Base-by-base conservation (phyloP, 768 basidiomycete species). In the Kwoniella mangroviensis region DNA sequence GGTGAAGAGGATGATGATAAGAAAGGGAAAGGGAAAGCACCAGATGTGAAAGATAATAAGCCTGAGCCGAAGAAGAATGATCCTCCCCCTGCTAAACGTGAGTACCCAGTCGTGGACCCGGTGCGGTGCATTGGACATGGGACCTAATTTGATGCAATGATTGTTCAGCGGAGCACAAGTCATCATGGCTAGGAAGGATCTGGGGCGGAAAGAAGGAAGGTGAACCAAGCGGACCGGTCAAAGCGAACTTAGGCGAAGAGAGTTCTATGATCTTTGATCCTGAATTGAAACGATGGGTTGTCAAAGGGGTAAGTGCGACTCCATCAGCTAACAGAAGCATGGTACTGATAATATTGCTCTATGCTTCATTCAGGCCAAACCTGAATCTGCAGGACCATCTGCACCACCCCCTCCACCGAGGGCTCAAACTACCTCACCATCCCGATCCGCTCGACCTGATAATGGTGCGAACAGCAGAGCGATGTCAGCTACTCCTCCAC, bases 261-360 rank as follows among this genome's bases (percentile, higher is more conserved):
- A 93, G 85, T 28, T 86, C 89, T 28, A 96, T 98, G 85, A 91
- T 93, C 78, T 99, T 92, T 80, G 97, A 99, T 80, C 90, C 91
- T 76, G 94, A 97, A n/a, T 87, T 90, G 69, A 94, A 95, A 82
- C 88, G 91, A 71, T 99, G 97, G 97, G 90, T 99, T 28, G 94
- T 97, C 82, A 95, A 91, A 84, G 94, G 91, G 85, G 94, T 93
- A 70, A 81, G 82, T 75, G 84, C 72, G 6, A 58, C 49, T 56
- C 10, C 3, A 24, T 6, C 19, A n/a, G 43, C n/a, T n/a, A n/a
- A 22, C 41, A 10, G 11, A 43, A 43, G 61, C 11, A 7, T n/a
- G 9, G 9, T 5, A 3, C 24, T 19, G n/a, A 21, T 40, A 9
- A 3, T 22, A 7, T 61, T 42, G 41, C 58, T 43, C 28, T 10